Base-by-base conservation (phyloP, 83 land plant genomes). In the Picea engelmannii region DNA sequence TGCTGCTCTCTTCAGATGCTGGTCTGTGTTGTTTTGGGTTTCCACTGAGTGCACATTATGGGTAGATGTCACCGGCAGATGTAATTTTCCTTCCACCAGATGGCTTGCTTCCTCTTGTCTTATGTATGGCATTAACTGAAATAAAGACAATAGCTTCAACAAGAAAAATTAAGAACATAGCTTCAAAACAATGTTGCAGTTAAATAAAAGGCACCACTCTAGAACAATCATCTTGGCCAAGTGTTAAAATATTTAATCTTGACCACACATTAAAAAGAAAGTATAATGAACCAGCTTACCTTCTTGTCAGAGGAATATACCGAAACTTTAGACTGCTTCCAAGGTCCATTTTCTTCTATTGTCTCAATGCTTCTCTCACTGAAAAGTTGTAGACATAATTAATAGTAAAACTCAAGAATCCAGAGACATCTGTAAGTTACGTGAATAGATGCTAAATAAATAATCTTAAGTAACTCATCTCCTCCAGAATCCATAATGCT, bases 81-180 rank as follows among this genome's bases (percentile, higher is more conserved):
- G 18, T 18, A 44, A 70, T 18, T 40, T 70, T 17, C 42, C 75
- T 70, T 70, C 49, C 9, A 8, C 49, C 17, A 70, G 75, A 70
- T 70, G 75, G 23, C 21, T 40, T 25, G 6, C 75, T 70, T 70
- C 75, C 21, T 70, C 75, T 1, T 3, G 75, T 70, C 10, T 17
- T 6, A 69, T 8, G 16, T 70, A 38, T 70, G 75, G 75, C 75
- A 70, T 70, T 38, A 44, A 70, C 75, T 70, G 75, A 44, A 6
- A 70, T 69, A 17, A 38, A 20, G n/a, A 40, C 23, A 70, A 52
- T 21, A 18, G 35, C 17, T 35, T 68, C 73, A 68, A 68, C 38
- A 11, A 31, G 2, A 31, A 27, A 17, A 6, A 35, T 68, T 68
- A 68, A 70, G 11, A 70, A 40, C n/a, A 70, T 17, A 40, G 49